phyloP scores from a whole-genome alignment of 768 basidiomycete genomes.

The Phylloporus sp. region DNA sequence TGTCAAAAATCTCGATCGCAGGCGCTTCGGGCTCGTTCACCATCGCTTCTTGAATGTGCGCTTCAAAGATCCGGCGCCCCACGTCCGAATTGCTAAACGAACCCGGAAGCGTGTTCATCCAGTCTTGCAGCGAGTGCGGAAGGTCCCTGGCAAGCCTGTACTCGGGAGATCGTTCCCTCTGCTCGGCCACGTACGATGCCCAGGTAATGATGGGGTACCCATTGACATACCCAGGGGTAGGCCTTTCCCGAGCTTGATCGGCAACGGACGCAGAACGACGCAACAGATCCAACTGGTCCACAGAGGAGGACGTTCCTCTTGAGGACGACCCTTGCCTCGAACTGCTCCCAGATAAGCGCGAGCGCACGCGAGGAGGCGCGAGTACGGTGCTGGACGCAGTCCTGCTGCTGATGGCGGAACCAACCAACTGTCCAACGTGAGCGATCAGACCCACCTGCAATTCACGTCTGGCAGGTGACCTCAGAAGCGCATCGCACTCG shows the following conservation, averaged over 20 bases:
- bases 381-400: conserved; percentile 17
- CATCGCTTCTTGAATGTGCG: conserved; percentile 58
- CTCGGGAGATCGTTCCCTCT: conserved; percentile 18
- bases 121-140: conserved; percentile 61
- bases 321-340: neutral
- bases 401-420: conserved; percentile 9
- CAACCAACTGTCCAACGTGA: conserved; percentile 9
- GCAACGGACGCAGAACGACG: neutral
- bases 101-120: conserved; percentile 50
- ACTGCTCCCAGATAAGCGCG: neutral
- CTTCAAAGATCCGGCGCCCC: conserved; percentile 55
- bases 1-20: conserved; percentile 54
- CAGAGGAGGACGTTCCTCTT: neutral
- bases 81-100: conserved; percentile 38
- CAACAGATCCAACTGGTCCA: neutral
- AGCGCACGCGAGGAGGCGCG: neutral
- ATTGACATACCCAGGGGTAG: neutral
- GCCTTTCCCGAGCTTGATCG: neutral
- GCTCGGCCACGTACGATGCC: conserved; percentile 15
- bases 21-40: conserved; percentile 68
- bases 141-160: conserved; percentile 43
- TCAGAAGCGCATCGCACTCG: conserved; percentile 15
- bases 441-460: conserved; percentile 5
- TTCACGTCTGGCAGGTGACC: neutral
- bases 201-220: conserved; percentile 21